These are phyloP conservation scores for Pistacia vera DNA, from an alignment of 345 rosid genomes.

Conservation along the genomic window DNA sequence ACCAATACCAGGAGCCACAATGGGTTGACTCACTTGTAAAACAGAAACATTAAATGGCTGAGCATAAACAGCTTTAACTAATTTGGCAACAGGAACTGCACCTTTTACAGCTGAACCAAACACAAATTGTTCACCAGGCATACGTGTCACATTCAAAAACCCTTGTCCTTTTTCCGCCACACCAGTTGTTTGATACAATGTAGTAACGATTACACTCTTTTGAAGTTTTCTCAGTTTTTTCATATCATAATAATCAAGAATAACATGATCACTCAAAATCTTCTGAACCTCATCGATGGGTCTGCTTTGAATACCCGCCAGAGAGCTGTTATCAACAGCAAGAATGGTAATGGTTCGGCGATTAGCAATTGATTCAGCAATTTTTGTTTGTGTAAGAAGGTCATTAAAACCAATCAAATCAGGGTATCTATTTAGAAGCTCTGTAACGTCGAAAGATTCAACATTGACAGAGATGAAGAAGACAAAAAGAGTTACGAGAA, in stretches of 20 bases:
- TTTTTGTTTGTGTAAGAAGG: slow-evolving; percentile 38
- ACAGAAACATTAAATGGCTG: slow-evolving; percentile 75
- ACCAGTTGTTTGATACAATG: slow-evolving; percentile 69
- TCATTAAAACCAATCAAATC: slow-evolving; percentile 43
- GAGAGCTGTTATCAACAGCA: slow-evolving; percentile 39
- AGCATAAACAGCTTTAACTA: slow-evolving; percentile 35
- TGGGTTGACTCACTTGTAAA: slow-evolving; percentile 56
- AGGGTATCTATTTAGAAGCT: slow-evolving; percentile 33
- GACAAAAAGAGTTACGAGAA: slow-evolving; percentile 29
- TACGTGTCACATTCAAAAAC: slow-evolving; percentile 51
- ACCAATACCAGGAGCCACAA: slow-evolving; percentile 62
- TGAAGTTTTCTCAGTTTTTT: slow-evolving; percentile 20
- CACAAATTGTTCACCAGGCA: slow-evolving; percentile 28
- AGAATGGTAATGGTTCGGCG: slow-evolving; percentile 58
- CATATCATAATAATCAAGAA: slow-evolving; percentile 61
- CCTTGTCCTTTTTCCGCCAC: slow-evolving; percentile 52
- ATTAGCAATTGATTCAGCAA: slow-evolving; percentile 32
- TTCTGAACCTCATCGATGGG: slow-evolving; percentile 35
- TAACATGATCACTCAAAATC: slow-evolving; percentile 51
- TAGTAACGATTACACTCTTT: slow-evolving; percentile 47
- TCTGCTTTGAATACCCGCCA: slow-evolving; percentile 34
- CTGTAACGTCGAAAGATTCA: slow-evolving; percentile 42
- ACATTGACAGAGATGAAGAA: slow-evolving; percentile 21
- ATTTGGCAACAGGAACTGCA: slow-evolving; percentile 40
- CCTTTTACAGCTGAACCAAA: slow-evolving; percentile 61